phyloP scores from a whole-genome alignment of 441 rosid species.

The Croton laevigatus region DNA sequence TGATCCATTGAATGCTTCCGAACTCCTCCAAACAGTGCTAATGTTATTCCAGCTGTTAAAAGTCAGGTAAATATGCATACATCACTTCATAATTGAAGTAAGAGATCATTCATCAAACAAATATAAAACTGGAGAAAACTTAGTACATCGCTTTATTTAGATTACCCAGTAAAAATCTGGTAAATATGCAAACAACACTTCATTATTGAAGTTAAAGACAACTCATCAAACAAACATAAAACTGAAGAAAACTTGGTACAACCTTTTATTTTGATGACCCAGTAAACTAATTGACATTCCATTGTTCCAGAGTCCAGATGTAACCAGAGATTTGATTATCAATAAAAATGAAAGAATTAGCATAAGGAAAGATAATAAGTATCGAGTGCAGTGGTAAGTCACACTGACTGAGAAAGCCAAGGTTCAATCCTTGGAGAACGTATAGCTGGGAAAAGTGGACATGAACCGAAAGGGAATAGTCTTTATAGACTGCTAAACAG shows the following conservation, averaged over 20 bases:
- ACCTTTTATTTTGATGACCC: background rate
- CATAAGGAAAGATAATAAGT: background rate
- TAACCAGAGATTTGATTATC: slow-evolving; percentile 3
- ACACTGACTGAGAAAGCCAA: too few species aligned
- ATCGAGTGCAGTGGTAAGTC: background rate
- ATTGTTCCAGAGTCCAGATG: background rate
- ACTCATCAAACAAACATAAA: slow-evolving; percentile 5
- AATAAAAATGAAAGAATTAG: slow-evolving; percentile 11
- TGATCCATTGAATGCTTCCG: slow-evolving; percentile 83
- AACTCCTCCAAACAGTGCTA: slow-evolving; percentile 95
- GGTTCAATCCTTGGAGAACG: too few species aligned
- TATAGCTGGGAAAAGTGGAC: too few species aligned
- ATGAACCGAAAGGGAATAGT: too few species aligned
- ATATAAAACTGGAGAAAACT: slow-evolving; percentile 14
- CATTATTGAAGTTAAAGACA: slow-evolving; percentile 12
- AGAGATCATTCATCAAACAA: slow-evolving; percentile 2
- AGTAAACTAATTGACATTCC: slow-evolving; percentile 6
- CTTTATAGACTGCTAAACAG: too few species aligned
- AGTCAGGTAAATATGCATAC: slow-evolving; percentile 20
- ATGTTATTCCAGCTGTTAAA: slow-evolving; percentile 85
- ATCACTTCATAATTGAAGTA: slow-evolving; percentile 10
- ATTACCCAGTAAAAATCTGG: slow-evolving; percentile 16
- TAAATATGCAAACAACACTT: slow-evolving; percentile 19
- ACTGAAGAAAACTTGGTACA: slow-evolving; percentile 6
- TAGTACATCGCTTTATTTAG: background rate